Conservation (phyloP, 2,329 filamentous ascomycete genomes). For the Trichoderma polysporum region DNA sequence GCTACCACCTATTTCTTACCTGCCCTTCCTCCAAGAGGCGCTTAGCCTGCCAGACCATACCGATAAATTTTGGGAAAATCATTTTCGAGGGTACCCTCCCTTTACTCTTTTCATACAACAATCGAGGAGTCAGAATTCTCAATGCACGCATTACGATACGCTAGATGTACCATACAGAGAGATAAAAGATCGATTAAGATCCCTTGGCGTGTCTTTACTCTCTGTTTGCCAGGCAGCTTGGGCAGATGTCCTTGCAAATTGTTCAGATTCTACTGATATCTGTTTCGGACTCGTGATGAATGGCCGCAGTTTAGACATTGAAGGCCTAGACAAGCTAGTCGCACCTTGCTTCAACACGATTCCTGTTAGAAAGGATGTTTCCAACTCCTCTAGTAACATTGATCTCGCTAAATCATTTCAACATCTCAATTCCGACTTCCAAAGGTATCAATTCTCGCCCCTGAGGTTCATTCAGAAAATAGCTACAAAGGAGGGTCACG, state of each 20-base stretch:
- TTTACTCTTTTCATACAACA: constrained; percentile 30
- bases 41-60: constrained; percentile 47
- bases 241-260: constrained; percentile 61
- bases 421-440: constrained; percentile 56
- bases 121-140: constrained; percentile 27
- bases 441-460: constrained; percentile 73
- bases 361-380: constrained; percentile 63
- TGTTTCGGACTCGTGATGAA: constrained; percentile 88
- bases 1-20: constrained; percentile 53
- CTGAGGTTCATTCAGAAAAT: constrained; percentile 67
- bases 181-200: constrained; percentile 51
- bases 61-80: constrained; percentile 64
- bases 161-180: constrained; percentile 41
- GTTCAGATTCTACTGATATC: constrained; percentile 60
- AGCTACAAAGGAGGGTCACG: constrained; percentile 42
- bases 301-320: constrained; percentile 67
- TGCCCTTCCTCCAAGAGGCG: constrained; percentile 62
- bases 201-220: constrained; percentile 61
- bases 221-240: constrained; percentile 71
- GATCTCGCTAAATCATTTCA: constrained; percentile 63
- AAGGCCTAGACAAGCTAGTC: constrained; percentile 69
- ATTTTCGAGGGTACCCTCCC: constrained; percentile 52
- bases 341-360: constrained; percentile 92
- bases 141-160: constrained; percentile 31
- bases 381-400: constrained; percentile 47